Percentiles rank a stretch among this genome's conserved stretches.
phyloP scores from a whole-genome alignment of 2,329 filamentous ascomycete species.

The Cryoendolithus antarcticus region DNA sequence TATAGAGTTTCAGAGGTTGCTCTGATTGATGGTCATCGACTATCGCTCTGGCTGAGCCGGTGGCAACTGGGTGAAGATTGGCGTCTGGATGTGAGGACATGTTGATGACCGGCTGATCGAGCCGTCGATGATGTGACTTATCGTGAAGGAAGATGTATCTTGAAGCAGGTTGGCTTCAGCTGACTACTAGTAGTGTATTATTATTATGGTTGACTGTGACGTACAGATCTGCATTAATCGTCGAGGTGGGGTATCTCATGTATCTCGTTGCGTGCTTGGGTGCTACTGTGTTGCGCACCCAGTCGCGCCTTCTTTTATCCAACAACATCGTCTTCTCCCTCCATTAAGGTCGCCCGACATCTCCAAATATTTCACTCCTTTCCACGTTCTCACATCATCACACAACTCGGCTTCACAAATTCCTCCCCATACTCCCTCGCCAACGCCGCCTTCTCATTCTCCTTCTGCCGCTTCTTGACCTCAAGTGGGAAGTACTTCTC shows the following conservation, averaged over 20 bases:
- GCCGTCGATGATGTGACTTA: background rate
- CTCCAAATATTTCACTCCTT: too few species aligned
- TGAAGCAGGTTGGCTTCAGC: too few species aligned
- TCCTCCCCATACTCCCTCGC: slow-evolving; percentile 30
- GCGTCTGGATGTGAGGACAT: slow-evolving; percentile 27
- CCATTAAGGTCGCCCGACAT: too few species aligned
- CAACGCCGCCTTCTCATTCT: slow-evolving; percentile 60
- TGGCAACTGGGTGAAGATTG: slow-evolving; percentile 32
- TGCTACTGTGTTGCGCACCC: too few species aligned
- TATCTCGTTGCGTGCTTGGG: too few species aligned
- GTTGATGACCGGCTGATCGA: background rate
- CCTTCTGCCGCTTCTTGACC: slow-evolving; percentile 43
- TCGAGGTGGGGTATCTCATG: too few species aligned
- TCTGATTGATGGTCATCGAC: slow-evolving; percentile 21
- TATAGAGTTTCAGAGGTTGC: slow-evolving; percentile 22
- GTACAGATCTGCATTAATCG: too few species aligned
- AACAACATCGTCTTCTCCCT: too few species aligned
- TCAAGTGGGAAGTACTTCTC: slow-evolving; percentile 70
- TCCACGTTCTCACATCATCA: slow-evolving; percentile 16
- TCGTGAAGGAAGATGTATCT: background rate
- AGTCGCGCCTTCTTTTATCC: too few species aligned
- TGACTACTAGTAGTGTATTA: too few species aligned
- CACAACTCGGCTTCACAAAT: slow-evolving; percentile 19
- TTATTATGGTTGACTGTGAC: too few species aligned
- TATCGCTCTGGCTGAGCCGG: slow-evolving; percentile 29